Evolutionary conservation across 768 basidiomycete species (phyloP).

Genomic region (Phanerochaete carnosa): DNA sequence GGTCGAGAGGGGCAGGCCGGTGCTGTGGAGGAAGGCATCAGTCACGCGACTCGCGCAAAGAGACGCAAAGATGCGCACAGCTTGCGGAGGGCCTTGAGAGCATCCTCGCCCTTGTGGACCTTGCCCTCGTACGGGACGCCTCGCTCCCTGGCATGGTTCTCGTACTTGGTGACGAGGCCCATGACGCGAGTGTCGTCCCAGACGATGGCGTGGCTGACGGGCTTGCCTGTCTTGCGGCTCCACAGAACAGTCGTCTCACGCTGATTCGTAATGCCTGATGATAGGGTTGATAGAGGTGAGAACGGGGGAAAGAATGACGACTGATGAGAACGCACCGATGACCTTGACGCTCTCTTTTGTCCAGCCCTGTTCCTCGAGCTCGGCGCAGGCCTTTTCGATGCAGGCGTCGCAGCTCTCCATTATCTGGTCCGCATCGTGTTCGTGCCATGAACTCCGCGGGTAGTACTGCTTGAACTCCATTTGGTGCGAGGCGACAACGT

Average conservation of each 20-base stretch:
- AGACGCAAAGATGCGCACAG: slow-evolving; percentile 47
- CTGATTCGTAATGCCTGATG: slow-evolving; percentile 89
- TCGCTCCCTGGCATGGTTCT: slow-evolving; percentile 62
- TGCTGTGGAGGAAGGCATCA: slow-evolving; percentile 41
- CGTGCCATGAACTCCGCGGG: slow-evolving; percentile 94
- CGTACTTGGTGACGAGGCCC: slow-evolving; percentile 75
- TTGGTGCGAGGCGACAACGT: slow-evolving; percentile 87
- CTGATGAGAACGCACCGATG: slow-evolving; percentile 60
- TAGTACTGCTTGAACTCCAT: slow-evolving; percentile 94
- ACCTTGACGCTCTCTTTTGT: slow-evolving; percentile 80
- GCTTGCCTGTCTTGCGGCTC: slow-evolving; percentile 87
- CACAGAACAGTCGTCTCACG: slow-evolving; percentile 94
- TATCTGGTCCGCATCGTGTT: slow-evolving; percentile 87
- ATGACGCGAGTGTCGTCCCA: slow-evolving; percentile 97
- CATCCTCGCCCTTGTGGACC: slow-evolving; percentile 70
- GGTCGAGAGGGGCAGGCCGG: slow-evolving; percentile 92
- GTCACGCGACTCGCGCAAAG: not conserved
- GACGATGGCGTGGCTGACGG: slow-evolving; percentile 86
- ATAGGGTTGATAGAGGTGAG: not conserved
- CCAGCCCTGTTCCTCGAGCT: slow-evolving; percentile 76
- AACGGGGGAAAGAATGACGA: not conserved
- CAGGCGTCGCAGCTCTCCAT: slow-evolving; percentile 70
- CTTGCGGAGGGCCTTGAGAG: slow-evolving; percentile 57
- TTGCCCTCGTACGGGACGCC: slow-evolving; percentile 74
- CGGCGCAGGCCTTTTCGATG: slow-evolving; percentile 66